These are phyloP conservation scores for Diaporthe citri DNA, from an alignment of 2,329 filamentous ascomycete species.

Conservation along the genomic window DNA sequence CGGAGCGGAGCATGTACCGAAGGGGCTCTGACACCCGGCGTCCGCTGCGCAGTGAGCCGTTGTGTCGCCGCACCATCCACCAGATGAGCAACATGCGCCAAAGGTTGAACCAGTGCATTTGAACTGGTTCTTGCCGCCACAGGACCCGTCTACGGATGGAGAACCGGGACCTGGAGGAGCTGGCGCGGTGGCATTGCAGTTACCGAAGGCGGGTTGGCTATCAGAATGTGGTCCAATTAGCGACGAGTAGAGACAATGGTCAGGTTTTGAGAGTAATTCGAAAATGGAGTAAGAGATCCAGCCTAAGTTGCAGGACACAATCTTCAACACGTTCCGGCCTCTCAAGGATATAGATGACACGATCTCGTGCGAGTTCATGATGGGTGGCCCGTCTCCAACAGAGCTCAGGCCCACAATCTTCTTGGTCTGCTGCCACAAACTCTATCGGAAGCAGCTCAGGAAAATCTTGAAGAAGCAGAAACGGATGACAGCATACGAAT, in stretches of 20 bases:
- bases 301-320: background rate
- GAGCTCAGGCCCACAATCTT: background rate
- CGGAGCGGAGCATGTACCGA: background rate
- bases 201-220: background rate
- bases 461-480: background rate
- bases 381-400: background rate
- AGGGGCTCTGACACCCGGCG: slow-evolving; percentile 35
- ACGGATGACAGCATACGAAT: background rate
- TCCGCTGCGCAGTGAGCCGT: background rate
- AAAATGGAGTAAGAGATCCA: background rate
- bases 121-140: slow-evolving; percentile 5
- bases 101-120: background rate
- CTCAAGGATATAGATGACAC: background rate
- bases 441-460: background rate
- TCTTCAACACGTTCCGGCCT: background rate
- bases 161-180: background rate
- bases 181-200: background rate
- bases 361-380: slow-evolving; percentile 6
- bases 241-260: background rate
- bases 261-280: background rate
- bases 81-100: background rate
- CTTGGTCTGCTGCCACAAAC: background rate
- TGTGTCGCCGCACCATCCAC: slow-evolving; percentile 3
- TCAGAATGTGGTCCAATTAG: background rate
- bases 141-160: background rate